These are phyloP conservation scores for Tricholoma terreum DNA, from an alignment of 768 basidiomycete species.

Conservation along the genomic window DNA sequence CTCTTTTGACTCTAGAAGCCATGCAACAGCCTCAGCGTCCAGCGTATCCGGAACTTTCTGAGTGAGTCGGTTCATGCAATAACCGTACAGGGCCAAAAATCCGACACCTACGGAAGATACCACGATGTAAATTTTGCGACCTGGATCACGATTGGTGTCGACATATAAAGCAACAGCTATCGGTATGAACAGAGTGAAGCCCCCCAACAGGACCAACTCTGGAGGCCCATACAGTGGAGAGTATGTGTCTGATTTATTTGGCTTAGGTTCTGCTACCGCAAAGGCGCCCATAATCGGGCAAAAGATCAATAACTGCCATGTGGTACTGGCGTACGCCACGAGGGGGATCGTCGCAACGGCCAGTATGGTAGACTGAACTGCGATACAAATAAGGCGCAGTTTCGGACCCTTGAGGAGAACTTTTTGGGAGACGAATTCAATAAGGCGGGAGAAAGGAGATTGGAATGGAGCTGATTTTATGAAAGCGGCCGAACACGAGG, in stretches of 20 bases:
- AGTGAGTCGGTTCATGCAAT: background rate
- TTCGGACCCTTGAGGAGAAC: too few species aligned
- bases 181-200: background rate
- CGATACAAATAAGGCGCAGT: too few species aligned
- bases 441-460: too few species aligned
- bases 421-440: too few species aligned
- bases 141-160: background rate
- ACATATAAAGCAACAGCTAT: background rate
- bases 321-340: too few species aligned
- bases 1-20: background rate
- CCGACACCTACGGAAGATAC: background rate
- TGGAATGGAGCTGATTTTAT: too few species aligned
- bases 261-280: too few species aligned
- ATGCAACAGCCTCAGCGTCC: background rate
- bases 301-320: too few species aligned
- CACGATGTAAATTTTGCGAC: background rate
- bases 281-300: too few species aligned
- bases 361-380: too few species aligned
- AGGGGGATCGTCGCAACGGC: too few species aligned
- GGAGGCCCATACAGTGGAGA: background rate
- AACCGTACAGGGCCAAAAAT: background rate
- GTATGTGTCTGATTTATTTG: background rate
- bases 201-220: background rate
- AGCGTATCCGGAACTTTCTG: background rate
- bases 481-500: too few species aligned